Base-by-base conservation (phyloP, 192 early-diverging fungal genomes). In the Geranomyces michiganensis region DNA sequence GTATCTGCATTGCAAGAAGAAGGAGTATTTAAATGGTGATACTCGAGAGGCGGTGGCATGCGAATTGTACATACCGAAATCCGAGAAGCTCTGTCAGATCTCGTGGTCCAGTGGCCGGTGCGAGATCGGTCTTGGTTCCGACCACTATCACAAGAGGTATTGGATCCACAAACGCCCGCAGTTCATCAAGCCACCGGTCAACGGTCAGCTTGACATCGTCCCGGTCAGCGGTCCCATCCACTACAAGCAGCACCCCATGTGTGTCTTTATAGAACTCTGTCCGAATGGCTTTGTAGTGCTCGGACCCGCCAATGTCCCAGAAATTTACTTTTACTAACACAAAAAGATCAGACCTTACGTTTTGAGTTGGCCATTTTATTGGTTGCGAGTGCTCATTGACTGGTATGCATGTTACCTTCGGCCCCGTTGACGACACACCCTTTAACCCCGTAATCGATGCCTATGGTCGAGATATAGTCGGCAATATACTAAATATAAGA, bases 181-280 rank as follows among this genome's bases (percentile, higher is more conserved):
- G 65, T 59, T 84, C 82, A 13, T 78, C 75, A 30, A 81, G 55
- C 85, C 85, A 87, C 45, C 62, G 60, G 14, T 73, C 67, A 1
- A 85, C 43, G 13, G 79, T 68, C 26, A 58, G 56, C 22, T 72
- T 46, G 22, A 76, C 67, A 1, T 71, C 70, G 0, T 74, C 68
- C 48, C 81, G 81, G 61, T 68, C 75, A 72, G 81, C 41, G 1
- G 15, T 48, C 21, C 29, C 45, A 4, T 46, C 21, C n/a, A 78
- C 29, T 8, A 48, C 31, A 15, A 60, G 27, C 14, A 58, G 21
- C 61, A 85, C 82, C 1, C 76, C 84, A 61, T 85, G 78, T 4
- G 84, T 87, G 68, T 87, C 86, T 62, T 82, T 84, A 70, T 88
- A 88, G 61, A 88, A 88, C 72, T 88, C 86, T 60, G 84, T 88